Conservation (phyloP, 73 alveolate genomes). For the Tetrahymena thermophila region DNA sequence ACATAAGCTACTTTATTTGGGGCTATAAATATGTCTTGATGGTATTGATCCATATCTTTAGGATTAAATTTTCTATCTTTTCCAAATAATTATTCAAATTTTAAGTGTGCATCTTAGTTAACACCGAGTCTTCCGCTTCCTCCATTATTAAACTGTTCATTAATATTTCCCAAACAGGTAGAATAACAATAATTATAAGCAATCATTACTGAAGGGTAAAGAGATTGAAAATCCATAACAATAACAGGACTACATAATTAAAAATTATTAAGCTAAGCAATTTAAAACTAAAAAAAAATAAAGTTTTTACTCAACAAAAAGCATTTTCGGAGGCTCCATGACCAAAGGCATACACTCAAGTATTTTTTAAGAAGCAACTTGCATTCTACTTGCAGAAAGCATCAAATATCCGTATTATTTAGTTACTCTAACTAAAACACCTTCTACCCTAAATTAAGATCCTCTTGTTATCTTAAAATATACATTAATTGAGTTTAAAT, state of each 20-base stretch:
- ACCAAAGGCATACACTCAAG: constrained; percentile 94
- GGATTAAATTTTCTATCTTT: constrained; percentile 7
- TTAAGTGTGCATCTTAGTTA: constrained; percentile 17
- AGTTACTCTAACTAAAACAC: constrained; percentile 77
- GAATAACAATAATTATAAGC: constrained; percentile 97
- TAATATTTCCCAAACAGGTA: constrained; percentile 95
- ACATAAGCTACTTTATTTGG: constrained; percentile 84
- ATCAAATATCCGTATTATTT: constrained; percentile 67
- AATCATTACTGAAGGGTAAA: constrained; percentile 91
- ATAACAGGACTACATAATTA: constrained; percentile 87
- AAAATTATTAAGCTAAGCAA: constrained; percentile 21
- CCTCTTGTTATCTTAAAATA: constrained; percentile 61
- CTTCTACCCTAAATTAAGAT: constrained; percentile 92
- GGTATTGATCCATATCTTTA: constrained; percentile 34
- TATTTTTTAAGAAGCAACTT: constrained; percentile 57
- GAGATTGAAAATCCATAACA: constrained; percentile 96
- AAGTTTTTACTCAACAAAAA: constrained; percentile 10
- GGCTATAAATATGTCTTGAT: constrained; percentile 66
- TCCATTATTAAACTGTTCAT: constrained; percentile 20
- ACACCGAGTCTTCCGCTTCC: constrained; percentile 41
- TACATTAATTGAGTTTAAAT: neutral
- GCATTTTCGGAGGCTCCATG: constrained; percentile 88
- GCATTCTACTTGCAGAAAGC: constrained; percentile 74
- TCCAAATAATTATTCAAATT: constrained; percentile 18
- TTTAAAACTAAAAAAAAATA: neutral